Evolutionary conservation across 2,329 filamentous ascomycete species (phyloP).

Genomic region (Verruconis gallopava): DNA sequence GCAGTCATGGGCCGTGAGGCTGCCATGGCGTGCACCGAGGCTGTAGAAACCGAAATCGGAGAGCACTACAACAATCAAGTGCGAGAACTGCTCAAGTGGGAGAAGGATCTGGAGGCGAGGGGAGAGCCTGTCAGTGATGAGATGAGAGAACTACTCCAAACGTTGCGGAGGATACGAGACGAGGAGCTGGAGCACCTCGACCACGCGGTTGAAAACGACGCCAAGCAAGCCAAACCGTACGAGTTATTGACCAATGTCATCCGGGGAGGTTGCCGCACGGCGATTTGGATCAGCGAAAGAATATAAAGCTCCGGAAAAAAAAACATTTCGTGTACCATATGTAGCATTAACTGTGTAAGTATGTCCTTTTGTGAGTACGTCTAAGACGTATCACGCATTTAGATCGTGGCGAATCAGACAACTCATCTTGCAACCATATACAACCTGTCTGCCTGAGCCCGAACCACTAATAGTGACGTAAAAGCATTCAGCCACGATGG

Average conservation of each 20-base stretch:
- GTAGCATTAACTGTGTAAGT: background rate
- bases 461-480: no score
- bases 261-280: constrained; percentile 75
- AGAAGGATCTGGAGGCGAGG: constrained; percentile 56
- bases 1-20: constrained; percentile 82
- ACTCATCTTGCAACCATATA: no score
- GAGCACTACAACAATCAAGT: constrained; percentile 93
- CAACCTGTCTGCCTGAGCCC: no score
- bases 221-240: constrained; percentile 79
- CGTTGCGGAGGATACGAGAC: constrained; percentile 73
- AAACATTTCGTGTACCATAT: background rate
- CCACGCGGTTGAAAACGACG: constrained; percentile 85
- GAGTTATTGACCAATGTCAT: constrained; percentile 81
- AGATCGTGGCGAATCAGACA: no score
- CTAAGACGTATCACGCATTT: background rate
- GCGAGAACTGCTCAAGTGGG: constrained; percentile 66
- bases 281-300: constrained; percentile 81
- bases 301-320: no score
- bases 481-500: no score
- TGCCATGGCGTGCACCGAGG: constrained; percentile 97
- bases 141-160: constrained; percentile 56
- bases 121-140: constrained; percentile 75
- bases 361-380: background rate
- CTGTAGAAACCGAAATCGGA: constrained; percentile 96
- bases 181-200: constrained; percentile 96